Percentiles rank a stretch among this genome's conserved stretches.
Evolutionary conservation across 129 eudicot genomes (phyloP).

Genomic region (Flaveria sonorensis): DNA sequence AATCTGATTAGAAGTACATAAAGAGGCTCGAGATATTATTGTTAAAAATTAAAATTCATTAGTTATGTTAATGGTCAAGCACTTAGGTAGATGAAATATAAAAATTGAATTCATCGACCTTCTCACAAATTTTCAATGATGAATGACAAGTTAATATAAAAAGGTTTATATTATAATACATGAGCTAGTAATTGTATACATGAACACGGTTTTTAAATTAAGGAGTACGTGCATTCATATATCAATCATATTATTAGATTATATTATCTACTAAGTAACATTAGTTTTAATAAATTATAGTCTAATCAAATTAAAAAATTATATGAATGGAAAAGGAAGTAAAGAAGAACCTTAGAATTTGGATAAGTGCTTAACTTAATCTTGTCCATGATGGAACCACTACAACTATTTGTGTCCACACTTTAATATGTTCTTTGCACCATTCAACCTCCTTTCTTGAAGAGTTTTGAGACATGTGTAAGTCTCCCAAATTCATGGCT

Average conservation of each 20-base stretch:
- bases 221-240: too few relatives aligned
- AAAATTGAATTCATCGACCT: too few relatives aligned
- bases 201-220: too few relatives aligned
- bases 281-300: neutral
- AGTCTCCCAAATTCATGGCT: constrained; percentile 25
- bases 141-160: too few relatives aligned
- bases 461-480: constrained; percentile 30
- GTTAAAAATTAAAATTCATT: too few relatives aligned
- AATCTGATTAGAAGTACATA: too few relatives aligned
- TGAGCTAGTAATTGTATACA: too few relatives aligned
- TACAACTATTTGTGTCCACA: constrained; percentile 36
- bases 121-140: too few relatives aligned
- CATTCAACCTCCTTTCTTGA: constrained; percentile 20
- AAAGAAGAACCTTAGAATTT: constrained; percentile 32
- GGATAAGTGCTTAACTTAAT: constrained; percentile 30
- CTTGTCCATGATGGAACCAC: constrained; percentile 29
- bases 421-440: constrained; percentile 24
- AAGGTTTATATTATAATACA: too few relatives aligned
- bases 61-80: too few relatives aligned
- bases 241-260: neutral
- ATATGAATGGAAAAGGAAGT: constrained; percentile 18
- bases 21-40: too few relatives aligned
- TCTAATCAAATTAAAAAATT: neutral
- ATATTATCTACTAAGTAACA: neutral
- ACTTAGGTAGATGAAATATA: too few relatives aligned